Evolutionary conservation across 75 land plant genomes (phyloP).

Genomic region (Cryptomeria japonica): DNA sequence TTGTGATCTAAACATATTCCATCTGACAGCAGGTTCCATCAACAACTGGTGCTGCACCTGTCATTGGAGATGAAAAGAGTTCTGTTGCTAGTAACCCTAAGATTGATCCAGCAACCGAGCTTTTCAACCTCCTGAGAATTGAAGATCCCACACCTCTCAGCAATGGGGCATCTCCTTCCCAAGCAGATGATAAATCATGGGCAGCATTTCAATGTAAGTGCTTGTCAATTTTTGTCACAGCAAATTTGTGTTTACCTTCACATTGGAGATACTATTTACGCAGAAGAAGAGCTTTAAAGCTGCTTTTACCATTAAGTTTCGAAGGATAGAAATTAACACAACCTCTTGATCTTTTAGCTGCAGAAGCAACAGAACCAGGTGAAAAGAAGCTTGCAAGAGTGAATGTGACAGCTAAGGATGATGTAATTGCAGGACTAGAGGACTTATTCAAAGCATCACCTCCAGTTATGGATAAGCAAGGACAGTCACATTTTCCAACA

Average conservation of each 20-base stretch:
- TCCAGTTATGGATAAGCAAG: constrained; percentile 19
- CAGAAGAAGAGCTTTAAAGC: background rate
- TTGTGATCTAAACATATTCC: background rate
- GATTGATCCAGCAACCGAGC: constrained; percentile 68
- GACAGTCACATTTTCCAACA: constrained; percentile 25
- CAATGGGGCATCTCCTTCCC: constrained; percentile 26
- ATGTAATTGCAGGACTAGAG: constrained; percentile 62
- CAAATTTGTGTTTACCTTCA: background rate
- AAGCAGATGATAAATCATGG: constrained; percentile 69
- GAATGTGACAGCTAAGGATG: constrained; percentile 31
- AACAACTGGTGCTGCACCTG: constrained; percentile 7
- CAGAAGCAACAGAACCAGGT: constrained; percentile 51
- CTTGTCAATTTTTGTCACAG: background rate
- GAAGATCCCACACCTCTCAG: constrained; percentile 36
- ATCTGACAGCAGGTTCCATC: background rate
- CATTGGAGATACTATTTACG: background rate
- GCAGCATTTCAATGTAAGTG: constrained; percentile 88
- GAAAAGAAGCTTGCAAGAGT: constrained; percentile 28
- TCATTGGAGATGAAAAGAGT: constrained; percentile 23
- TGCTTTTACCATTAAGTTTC: background rate
- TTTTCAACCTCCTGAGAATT: constrained; percentile 74
- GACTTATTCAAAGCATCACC: constrained; percentile 72
- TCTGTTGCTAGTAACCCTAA: constrained; percentile 31
- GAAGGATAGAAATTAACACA: background rate
- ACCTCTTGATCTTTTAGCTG: constrained; percentile 52